These are phyloP conservation scores for Penicillium sp. DNA, from an alignment of 2,329 filamentous ascomycete genomes.

Conservation along the genomic window DNA sequence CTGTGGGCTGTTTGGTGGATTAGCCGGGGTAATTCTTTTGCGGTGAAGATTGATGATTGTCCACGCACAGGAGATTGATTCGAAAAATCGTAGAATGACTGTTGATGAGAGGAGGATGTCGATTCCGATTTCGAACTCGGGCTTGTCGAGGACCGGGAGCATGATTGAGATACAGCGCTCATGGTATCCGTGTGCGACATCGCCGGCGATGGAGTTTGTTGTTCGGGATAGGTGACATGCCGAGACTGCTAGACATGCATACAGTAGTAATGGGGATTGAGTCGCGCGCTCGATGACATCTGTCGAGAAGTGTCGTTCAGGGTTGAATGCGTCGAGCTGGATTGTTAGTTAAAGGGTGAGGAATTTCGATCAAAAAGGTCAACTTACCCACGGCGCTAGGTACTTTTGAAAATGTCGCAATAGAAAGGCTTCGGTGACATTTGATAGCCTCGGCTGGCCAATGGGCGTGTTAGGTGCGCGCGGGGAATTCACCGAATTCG, in stretches of 20 bases:
- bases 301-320: slow-evolving; percentile 31
- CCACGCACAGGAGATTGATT: slow-evolving; percentile 35
- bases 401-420: slow-evolving; percentile 35
- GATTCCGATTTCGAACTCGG: slow-evolving; percentile 31
- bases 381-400: slow-evolving; percentile 33
- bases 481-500: slow-evolving; percentile 17
- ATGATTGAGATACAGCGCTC: slow-evolving; percentile 38
- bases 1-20: slow-evolving; percentile 25
- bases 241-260: slow-evolving; percentile 35
- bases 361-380: not conserved
- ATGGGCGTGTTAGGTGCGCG: slow-evolving; percentile 21
- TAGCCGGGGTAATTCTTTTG: not conserved
- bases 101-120: slow-evolving; percentile 37
- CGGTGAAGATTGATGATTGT: not conserved
- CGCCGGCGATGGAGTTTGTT: slow-evolving; percentile 27
- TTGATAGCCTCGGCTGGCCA: slow-evolving; percentile 25
- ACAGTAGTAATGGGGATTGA: slow-evolving; percentile 31
- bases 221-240: slow-evolving; percentile 36
- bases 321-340: slow-evolving; percentile 35
- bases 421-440: slow-evolving; percentile 35
- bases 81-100: slow-evolving; percentile 37
- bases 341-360: not conserved
- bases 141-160: slow-evolving; percentile 33
- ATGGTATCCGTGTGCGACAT: slow-evolving; percentile 35
- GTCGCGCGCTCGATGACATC: slow-evolving; percentile 33